Base-by-base conservation (phyloP, 768 basidiomycete genomes). In the Strobilomyces dryophilus region DNA sequence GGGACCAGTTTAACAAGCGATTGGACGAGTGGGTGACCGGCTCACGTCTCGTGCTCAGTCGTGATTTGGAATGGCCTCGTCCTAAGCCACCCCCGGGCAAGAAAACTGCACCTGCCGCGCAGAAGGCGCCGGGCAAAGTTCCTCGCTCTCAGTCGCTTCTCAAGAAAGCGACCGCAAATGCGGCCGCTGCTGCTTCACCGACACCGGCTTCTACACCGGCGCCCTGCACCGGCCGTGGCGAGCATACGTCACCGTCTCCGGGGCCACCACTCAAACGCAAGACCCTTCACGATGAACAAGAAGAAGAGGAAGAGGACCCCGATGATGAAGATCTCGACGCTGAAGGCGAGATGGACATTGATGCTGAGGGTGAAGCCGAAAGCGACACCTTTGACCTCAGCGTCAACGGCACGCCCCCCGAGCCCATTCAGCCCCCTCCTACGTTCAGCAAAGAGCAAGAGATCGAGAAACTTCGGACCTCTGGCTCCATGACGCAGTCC, bases 1-100 rank as follows among this genome's bases (percentile, higher is more conserved):
- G 95, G 87, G 93, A 98, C 62, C 84, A 92, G 59, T 98, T 98
- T 80, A 99, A 99, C 77, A 99, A 99, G 70, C 94, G 97, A 57
- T 77, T 98, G 37, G 97, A 99, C 67, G 97, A 97, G 50, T 99
- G 97, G 97, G 87, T 99, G 21, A 74, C 88, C 14, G 92, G 90
- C 15, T 87, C 89, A 1, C 83, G 95, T 37, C 80, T 99, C 52
- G 80, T 98, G 39, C 76, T 95, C 42, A 79, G 74, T 54, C 80
- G 87, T 58, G 94, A 97, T 65, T 79, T 99, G 58, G 94, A 98
- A 71, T 95, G 92, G 93, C 95, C 97, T 3, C 89, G 91, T 54
- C 94, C 95, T 1, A 93, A 92, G 64, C 72, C 77, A 17, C 73
- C 77, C 2, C 76, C 79, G 7, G 74, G 74, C 31, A 83, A 84